Conservation (phyloP, 768 basidiomycete species). For the Cubamyces lactineus region DNA sequence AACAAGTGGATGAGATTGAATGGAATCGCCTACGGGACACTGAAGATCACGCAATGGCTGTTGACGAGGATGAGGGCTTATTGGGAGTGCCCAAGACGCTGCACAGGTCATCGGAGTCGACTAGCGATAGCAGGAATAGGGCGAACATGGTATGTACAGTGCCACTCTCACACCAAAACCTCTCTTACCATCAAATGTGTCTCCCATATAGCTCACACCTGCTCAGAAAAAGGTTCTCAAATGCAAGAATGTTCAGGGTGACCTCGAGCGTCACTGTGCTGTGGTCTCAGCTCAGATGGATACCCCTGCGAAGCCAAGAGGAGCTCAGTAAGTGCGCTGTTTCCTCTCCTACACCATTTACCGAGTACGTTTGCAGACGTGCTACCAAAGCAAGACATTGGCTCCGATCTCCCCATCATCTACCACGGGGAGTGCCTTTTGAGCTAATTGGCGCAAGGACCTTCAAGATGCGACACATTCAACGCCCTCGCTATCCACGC, state of each 20-base stretch:
- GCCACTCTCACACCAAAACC: not conserved
- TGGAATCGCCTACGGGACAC: too few relatives aligned
- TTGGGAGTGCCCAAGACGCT: too few relatives aligned
- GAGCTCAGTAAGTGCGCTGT: too few relatives aligned
- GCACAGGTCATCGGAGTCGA: too few relatives aligned
- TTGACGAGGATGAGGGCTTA: too few relatives aligned
- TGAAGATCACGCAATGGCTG: too few relatives aligned
- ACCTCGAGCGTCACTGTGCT: not conserved
- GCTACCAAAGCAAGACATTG: not conserved
- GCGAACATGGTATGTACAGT: not conserved
- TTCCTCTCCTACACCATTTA: too few relatives aligned
- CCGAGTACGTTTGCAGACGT: not conserved
- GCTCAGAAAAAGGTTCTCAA: not conserved
- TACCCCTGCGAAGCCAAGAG: too few relatives aligned
- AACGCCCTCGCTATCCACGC: not conserved
- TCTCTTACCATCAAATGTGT: not conserved
- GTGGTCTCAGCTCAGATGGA: too few relatives aligned
- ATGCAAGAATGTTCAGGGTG: not conserved
- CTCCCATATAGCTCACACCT: not conserved
- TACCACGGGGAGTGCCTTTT: not conserved
- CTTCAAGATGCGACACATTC: not conserved
- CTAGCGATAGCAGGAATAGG: not conserved
- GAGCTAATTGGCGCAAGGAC: not conserved
- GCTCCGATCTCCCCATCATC: not conserved
- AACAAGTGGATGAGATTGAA: too few relatives aligned